These are phyloP conservation scores for Globisporangium alternatum DNA, from an alignment of 352 stramenopile species.

Conservation along the genomic window DNA sequence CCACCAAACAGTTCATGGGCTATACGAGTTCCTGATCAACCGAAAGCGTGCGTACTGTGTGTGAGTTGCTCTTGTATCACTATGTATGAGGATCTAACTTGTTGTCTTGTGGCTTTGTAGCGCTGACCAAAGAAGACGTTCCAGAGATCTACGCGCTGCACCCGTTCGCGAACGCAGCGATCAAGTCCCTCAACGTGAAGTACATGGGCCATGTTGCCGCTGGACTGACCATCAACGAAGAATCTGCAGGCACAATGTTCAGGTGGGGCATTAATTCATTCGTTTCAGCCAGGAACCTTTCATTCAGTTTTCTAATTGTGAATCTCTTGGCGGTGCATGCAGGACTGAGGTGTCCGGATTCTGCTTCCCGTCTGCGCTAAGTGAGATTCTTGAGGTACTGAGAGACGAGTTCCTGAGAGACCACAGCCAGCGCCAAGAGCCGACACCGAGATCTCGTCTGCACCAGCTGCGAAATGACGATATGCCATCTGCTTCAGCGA, in stretches of 20 bases:
- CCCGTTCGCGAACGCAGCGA: constrained; percentile 62
- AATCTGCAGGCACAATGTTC: constrained; percentile 15
- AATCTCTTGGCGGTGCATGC: neutral
- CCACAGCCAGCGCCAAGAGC: neutral
- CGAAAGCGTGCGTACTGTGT: constrained; percentile 53
- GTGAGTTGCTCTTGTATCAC: neutral
- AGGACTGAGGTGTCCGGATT: constrained; percentile 59
- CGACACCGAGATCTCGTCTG: neutral
- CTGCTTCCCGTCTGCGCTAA: constrained; percentile 42
- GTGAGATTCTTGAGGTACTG: constrained; percentile 37
- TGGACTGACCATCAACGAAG: constrained; percentile 11
- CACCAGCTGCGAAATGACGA: constrained; percentile 2
- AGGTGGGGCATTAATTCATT: constrained; percentile 8
- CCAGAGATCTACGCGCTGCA: constrained; percentile 50
- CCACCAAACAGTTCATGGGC: constrained; percentile 58
- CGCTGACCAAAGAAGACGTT: constrained; percentile 76
- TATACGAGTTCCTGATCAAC: constrained; percentile 81
- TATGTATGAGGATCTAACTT: neutral
- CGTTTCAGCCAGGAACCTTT: neutral
- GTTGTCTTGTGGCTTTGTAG: constrained; percentile 20
- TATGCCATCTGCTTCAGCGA: constrained; percentile 16
- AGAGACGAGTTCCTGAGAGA: constrained; percentile 24
- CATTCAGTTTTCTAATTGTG: too few species aligned
- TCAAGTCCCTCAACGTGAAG: constrained; percentile 45
- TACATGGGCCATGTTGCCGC: constrained; percentile 35